Evolutionary conservation across 352 stramenopile species (phyloP).

Genomic region (Globisporangium okanoganense): DNA sequence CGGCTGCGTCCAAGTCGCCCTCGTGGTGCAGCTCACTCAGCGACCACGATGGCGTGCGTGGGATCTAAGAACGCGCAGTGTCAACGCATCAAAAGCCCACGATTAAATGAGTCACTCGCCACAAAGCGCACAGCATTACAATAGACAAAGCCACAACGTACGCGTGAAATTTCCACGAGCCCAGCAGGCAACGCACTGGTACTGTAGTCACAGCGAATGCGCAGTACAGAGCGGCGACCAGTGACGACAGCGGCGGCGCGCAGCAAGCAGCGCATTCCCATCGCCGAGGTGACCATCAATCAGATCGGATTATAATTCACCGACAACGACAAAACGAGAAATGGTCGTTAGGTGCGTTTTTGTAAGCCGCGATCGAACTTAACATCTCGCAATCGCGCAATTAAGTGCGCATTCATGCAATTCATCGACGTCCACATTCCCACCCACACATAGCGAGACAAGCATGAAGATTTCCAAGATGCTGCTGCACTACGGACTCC

Average conservation of each 20-base stretch:
- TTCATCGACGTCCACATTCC: background rate
- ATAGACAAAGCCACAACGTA: conserved; percentile 14
- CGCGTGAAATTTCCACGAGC: conserved; percentile 54
- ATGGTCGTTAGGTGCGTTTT: background rate
- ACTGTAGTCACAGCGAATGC: background rate
- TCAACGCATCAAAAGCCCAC: no score
- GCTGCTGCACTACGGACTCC: conserved; percentile 69
- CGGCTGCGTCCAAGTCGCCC: conserved; percentile 29
- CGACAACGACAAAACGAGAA: background rate
- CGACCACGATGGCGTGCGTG: conserved; percentile 73
- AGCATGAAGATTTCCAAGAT: conserved; percentile 83
- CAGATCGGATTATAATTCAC: conserved; percentile 6
- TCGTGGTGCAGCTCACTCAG: conserved; percentile 76
- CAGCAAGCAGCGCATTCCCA: conserved; percentile 5
- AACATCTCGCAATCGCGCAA: background rate
- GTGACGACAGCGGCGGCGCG: background rate
- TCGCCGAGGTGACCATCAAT: conserved; percentile 1
- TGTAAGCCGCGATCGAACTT: background rate
- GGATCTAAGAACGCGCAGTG: no score
- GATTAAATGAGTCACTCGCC: background rate
- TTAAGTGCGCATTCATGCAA: background rate
- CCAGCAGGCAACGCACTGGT: conserved; percentile 33
- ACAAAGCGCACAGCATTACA: background rate
- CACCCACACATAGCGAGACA: background rate
- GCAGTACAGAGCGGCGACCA: background rate